Conservation (phyloP, 106 monocot genomes). For the Iris macrosiphon region DNA sequence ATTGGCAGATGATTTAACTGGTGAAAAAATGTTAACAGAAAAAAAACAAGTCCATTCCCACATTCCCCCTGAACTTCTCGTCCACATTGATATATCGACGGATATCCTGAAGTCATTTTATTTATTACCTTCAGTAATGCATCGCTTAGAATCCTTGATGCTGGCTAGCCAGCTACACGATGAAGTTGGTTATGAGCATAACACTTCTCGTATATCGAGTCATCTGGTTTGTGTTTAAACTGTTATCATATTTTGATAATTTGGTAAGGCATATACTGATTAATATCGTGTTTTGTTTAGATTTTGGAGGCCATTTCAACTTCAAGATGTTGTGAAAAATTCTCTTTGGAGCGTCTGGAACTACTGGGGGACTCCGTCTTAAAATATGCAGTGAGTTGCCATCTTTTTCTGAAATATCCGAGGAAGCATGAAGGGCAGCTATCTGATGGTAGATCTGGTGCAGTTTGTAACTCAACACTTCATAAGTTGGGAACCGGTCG, state of each 20-base stretch:
- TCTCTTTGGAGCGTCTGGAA: slow-evolving; percentile 93
- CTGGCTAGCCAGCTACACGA: slow-evolving; percentile 71
- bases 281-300: slow-evolving; percentile 18
- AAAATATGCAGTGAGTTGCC: slow-evolving; percentile 80
- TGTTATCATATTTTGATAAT: no score
- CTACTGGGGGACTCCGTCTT: slow-evolving; percentile 89
- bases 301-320: slow-evolving; percentile 92
- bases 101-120: slow-evolving; percentile 78
- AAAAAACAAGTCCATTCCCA: slow-evolving; percentile 28
- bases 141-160: slow-evolving; percentile 77
- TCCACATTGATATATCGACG: slow-evolving; percentile 58
- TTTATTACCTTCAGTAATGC: slow-evolving; percentile 89
- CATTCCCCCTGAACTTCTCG: slow-evolving; percentile 92
- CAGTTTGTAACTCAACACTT: slow-evolving; percentile 80
- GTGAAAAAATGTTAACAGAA: slow-evolving; percentile 1
- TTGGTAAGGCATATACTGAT: slow-evolving; percentile 35
- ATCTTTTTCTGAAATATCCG: slow-evolving; percentile 64
- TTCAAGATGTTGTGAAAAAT: slow-evolving; percentile 67
- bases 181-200: slow-evolving; percentile 34
- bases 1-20: slow-evolving; percentile 6
- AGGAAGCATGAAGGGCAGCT: slow-evolving; percentile 75
- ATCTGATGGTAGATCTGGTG: slow-evolving; percentile 39
- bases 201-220: slow-evolving; percentile 27
- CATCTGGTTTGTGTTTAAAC: slow-evolving; percentile 6
- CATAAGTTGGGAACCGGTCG: slow-evolving; percentile 53